Percentiles rank a stretch among this genome's conserved stretches.
phyloP scores from a whole-genome alignment of 2,329 filamentous ascomycete genomes.

The Ustulina deusta region DNA sequence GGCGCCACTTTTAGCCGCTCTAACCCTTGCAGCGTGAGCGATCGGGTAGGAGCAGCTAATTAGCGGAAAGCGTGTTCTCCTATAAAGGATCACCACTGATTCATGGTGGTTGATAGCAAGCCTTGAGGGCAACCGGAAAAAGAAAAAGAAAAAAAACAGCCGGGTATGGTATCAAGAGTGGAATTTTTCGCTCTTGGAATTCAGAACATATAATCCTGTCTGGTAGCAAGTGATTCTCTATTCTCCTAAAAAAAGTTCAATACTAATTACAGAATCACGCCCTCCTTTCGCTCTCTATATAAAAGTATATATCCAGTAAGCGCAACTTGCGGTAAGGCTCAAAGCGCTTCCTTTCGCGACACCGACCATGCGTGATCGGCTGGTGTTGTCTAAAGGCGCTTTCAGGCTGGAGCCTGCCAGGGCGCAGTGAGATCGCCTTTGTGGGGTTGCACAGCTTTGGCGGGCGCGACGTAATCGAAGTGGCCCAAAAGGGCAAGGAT shows the following conservation, averaged over 20 bases:
- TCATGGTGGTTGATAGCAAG: too few species aligned
- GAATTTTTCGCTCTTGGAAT: background rate
- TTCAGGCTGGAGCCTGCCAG: conserved; percentile 17
- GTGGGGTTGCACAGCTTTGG: conserved; percentile 2
- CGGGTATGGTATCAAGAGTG: background rate
- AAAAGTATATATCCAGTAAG: too few species aligned
- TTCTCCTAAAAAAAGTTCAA: background rate
- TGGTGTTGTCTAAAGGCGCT: background rate
- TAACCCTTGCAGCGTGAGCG: background rate
- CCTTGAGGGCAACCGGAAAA: too few species aligned
- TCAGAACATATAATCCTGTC: background rate
- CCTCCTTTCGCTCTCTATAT: background rate
- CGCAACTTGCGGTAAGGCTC: background rate
- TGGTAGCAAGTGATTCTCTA: background rate
- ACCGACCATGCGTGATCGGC: background rate
- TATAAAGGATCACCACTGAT: too few species aligned
- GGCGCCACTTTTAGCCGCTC: background rate
- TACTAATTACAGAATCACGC: background rate
- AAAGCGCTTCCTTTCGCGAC: background rate
- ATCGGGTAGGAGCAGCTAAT: background rate
- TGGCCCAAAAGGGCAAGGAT: conserved; percentile 6
- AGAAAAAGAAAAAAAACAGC: too few species aligned
- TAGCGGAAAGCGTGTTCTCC: background rate
- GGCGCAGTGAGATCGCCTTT: conserved; percentile 14
- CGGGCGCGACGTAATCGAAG: conserved; percentile 22